phyloP scores from a whole-genome alignment of 257 asterid genomes.

The Penstemon newberryi region DNA sequence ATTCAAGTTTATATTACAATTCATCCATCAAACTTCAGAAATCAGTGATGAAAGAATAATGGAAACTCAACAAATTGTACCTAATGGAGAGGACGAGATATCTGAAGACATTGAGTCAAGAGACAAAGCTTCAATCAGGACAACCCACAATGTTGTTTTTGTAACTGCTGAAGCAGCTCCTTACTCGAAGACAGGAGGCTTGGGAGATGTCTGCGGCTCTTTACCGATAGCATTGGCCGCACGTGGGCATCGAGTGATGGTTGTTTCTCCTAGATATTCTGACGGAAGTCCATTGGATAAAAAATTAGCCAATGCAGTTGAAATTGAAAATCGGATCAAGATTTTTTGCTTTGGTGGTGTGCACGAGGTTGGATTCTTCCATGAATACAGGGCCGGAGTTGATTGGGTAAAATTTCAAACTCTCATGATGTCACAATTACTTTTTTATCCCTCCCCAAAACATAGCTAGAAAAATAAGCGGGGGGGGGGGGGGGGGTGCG shows the following conservation, averaged over 20 bases:
- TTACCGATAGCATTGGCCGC: slow-evolving; percentile 85
- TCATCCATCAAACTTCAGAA: slow-evolving; percentile 16
- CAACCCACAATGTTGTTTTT: slow-evolving; percentile 55
- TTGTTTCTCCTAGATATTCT: slow-evolving; percentile 82
- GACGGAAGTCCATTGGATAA: slow-evolving; percentile 58
- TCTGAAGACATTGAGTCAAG: slow-evolving; percentile 33
- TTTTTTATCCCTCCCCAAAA: background rate
- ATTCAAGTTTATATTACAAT: too few species aligned
- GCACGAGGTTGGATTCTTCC: slow-evolving; percentile 83
- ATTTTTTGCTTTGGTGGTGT: slow-evolving; percentile 68
- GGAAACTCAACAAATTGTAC: slow-evolving; percentile 37
- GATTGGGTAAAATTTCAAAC: slow-evolving; percentile 71
- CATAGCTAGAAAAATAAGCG: too few species aligned
- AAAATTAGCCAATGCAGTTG: slow-evolving; percentile 61
- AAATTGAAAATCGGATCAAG: slow-evolving; percentile 43
- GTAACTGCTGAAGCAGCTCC: slow-evolving; percentile 97
- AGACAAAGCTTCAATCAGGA: slow-evolving; percentile 32
- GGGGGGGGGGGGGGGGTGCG: too few species aligned
- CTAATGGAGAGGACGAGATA: slow-evolving; percentile 34
- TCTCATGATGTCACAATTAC: slow-evolving; percentile 1
- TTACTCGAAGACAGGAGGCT: slow-evolving; percentile 94
- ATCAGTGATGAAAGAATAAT: slow-evolving; percentile 38
- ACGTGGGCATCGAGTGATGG: slow-evolving; percentile 96
- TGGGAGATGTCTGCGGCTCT: slow-evolving; percentile 98
- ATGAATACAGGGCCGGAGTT: slow-evolving; percentile 90